Evolutionary conservation across 2,329 filamentous ascomycete species (phyloP).

Genomic region (Alternaria hordeiaustralica): DNA sequence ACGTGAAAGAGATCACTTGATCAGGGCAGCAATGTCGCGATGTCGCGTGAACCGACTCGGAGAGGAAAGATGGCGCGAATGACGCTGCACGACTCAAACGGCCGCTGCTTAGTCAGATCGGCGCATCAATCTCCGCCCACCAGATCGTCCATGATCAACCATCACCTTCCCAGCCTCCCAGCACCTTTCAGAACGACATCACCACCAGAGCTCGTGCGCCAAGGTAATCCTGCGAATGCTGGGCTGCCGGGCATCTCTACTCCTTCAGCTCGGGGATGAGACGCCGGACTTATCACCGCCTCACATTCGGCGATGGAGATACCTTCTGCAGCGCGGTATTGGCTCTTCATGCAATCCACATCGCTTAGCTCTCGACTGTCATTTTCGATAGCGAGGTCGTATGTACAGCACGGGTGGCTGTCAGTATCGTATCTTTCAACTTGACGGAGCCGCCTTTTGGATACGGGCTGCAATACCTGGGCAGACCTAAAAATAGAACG

Average conservation of each 20-base stretch:
- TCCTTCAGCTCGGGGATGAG: neutral
- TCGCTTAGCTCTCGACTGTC: neutral
- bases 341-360: neutral
- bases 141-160: neutral
- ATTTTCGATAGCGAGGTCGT: slow-evolving; percentile 5
- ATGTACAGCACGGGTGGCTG: slow-evolving; percentile 14
- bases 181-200: neutral
- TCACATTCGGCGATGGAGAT: neutral
- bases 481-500: slow-evolving; percentile 20
- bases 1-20: slow-evolving; percentile 6
- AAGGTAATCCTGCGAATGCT: neutral
- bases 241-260: neutral
- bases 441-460: neutral
- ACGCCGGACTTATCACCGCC: neutral
- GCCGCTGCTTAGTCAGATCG: slow-evolving; percentile 16
- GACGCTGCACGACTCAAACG: slow-evolving; percentile 17
- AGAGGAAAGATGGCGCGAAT: slow-evolving; percentile 21
- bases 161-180: neutral
- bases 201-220: neutral
- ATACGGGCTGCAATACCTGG: slow-evolving; percentile 9
- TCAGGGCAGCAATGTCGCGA: slow-evolving; percentile 19
- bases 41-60: slow-evolving; percentile 20
- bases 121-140: neutral
- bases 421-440: slow-evolving; percentile 1
- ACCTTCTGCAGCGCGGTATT: neutral